Evolutionary conservation across 768 basidiomycete genomes (phyloP).

Genomic region (Suillus tomentosus): DNA sequence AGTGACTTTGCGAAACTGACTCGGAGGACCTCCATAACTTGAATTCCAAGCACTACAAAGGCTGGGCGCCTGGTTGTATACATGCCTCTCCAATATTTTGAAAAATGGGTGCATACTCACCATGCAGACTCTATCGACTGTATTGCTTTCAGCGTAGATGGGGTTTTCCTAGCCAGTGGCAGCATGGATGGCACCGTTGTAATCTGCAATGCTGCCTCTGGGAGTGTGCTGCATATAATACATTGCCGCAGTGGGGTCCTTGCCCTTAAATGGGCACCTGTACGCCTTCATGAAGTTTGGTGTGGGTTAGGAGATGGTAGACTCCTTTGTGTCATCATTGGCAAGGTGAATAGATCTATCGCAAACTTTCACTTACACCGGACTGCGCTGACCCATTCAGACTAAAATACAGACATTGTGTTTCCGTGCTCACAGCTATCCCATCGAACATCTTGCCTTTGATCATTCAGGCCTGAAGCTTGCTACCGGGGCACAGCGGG

Average conservation of each 20-base stretch:
- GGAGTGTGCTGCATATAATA: slow-evolving; percentile 3
- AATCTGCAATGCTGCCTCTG: slow-evolving; percentile 5
- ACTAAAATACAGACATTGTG: slow-evolving; percentile 5
- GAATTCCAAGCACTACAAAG: too few species aligned
- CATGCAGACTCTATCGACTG: slow-evolving; percentile 7
- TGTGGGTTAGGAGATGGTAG: slow-evolving; percentile 10
- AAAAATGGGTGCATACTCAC: slow-evolving; percentile 8
- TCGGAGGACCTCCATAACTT: too few species aligned
- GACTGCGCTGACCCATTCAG: too few species aligned
- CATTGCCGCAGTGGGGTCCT: slow-evolving; percentile 4
- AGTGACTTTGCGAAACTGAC: too few species aligned
- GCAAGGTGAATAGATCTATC: background rate
- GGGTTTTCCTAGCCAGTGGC: slow-evolving; percentile 6
- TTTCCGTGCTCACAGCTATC: slow-evolving; percentile 2
- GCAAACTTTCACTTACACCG: background rate
- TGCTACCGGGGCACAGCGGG: slow-evolving; percentile 1
- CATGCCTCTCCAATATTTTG: slow-evolving; percentile 7
- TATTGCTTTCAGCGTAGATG: slow-evolving; percentile 7
- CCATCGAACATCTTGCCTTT: slow-evolving; percentile 7
- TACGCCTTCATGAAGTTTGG: slow-evolving; percentile 8
- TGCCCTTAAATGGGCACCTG: slow-evolving; percentile 6
- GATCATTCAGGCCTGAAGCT: slow-evolving; percentile 8
- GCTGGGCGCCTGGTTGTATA: too few species aligned
- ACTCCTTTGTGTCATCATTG: slow-evolving; percentile 10
- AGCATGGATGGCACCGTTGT: slow-evolving; percentile 9